Conservation (phyloP, 768 basidiomycete genomes). For the Mycena vitilis region DNA sequence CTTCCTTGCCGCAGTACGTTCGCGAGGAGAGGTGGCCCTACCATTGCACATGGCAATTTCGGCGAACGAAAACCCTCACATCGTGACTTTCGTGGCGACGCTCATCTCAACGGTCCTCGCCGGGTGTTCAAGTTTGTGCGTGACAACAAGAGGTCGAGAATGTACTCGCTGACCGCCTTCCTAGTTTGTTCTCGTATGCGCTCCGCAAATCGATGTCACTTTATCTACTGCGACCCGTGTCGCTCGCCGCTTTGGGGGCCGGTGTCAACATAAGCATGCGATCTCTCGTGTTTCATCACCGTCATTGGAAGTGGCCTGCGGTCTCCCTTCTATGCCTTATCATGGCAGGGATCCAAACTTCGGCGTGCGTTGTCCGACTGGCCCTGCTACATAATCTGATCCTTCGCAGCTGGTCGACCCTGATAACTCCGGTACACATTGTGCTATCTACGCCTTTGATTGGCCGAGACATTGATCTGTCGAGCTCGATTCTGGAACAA, state of each 20-base stretch:
- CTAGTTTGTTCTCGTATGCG: slow-evolving; percentile 26
- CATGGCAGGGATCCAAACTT: slow-evolving; percentile 24
- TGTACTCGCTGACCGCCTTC: no score
- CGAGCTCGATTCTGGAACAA: slow-evolving; percentile 16
- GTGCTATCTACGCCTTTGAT: slow-evolving; percentile 8
- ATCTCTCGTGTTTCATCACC: slow-evolving; percentile 17
- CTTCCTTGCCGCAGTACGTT: slow-evolving; percentile 11
- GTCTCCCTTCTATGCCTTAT: slow-evolving; percentile 12
- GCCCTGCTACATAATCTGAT: not conserved
- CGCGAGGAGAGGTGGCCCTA: slow-evolving; percentile 8
- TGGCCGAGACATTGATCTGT: slow-evolving; percentile 20
- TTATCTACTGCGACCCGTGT: slow-evolving; percentile 24
- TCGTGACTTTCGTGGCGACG: slow-evolving; percentile 11
- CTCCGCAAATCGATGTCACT: slow-evolving; percentile 16
- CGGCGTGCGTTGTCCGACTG: slow-evolving; percentile 1
- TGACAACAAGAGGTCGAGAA: not conserved
- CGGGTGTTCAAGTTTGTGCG: slow-evolving; percentile 20
- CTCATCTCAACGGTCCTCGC: slow-evolving; percentile 16
- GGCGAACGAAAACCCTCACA: slow-evolving; percentile 11
- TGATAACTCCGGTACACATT: slow-evolving; percentile 15
- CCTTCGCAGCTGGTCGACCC: slow-evolving; percentile 16
- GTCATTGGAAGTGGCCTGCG: slow-evolving; percentile 22
- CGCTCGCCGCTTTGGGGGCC: slow-evolving; percentile 17
- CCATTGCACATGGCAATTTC: slow-evolving; percentile 1
- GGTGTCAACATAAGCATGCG: slow-evolving; percentile 20